Base-by-base conservation (phyloP, 306 rosid species). In the Prunus campanulata region DNA sequence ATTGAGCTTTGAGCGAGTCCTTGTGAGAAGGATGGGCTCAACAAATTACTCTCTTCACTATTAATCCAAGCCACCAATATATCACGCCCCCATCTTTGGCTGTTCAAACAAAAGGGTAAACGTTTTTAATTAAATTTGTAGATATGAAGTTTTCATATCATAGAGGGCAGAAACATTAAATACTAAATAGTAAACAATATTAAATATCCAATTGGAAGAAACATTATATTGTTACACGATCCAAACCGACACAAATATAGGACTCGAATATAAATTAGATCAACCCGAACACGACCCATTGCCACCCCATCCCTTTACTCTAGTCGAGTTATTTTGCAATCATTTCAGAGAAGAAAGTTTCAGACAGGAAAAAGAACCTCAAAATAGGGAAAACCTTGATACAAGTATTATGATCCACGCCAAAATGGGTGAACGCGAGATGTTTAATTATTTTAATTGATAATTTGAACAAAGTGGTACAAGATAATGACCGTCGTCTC, bases 1-100 rank as follows among this genome's bases (percentile, higher is more conserved):
- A 65, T 7, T 18, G 6, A 64, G 46, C 22, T 29, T 80, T 82
- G 79, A 90, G 61, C 83, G 80, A 80, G 88, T 86, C 91, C 78
- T 87, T 30, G 30, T 80, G 85, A 85, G 72, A 70, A 60, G 74
- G 74, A 57, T 74, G 70, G 77, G 39, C 56, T 27, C 70, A 61
- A 27, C 77, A 42, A 74, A 46, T 61, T 74, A 8, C n/a, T 74
- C 77, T 60, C 69, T 46, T 60, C 59, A 61, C 77, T 44, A 27
- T 44, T 42, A 42, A 42, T 66, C 50, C 29, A 74, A 61, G 47
- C 68, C 77, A 74, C 70, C 60, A 29, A 61, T 74, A 29, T 39
- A 39, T 6, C 8, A 39, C 44, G 44, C 44, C 44, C 4, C 18
- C 57, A 48, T 52, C 19, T 52, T 52, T 52, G 19, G 20, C 57